phyloP scores from a whole-genome alignment of 1,284 basidiomycete genomes.

The Ustilago sp. region DNA sequence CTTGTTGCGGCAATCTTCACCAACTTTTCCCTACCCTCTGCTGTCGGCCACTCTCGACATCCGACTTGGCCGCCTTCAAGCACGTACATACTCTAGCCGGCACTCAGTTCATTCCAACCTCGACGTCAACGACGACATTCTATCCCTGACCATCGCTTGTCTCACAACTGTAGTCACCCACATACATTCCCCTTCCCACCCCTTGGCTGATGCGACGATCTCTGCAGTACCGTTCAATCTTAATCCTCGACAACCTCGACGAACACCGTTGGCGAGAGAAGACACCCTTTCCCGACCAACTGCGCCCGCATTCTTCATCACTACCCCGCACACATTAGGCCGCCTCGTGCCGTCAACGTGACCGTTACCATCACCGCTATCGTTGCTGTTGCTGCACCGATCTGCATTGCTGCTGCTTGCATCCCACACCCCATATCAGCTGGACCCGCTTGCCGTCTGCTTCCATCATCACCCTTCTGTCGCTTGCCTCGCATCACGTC shows the following conservation, averaged over 20 bases:
- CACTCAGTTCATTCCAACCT: background rate
- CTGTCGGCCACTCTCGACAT: background rate
- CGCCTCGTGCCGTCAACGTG: background rate
- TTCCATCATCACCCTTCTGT: background rate
- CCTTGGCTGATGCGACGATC: constrained; percentile 23
- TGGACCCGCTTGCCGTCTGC: background rate
- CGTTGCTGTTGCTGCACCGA: background rate
- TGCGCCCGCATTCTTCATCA: background rate
- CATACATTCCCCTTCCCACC: constrained; percentile 36
- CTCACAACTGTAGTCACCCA: background rate
- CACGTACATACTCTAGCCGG: background rate
- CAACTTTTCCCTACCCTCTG: background rate
- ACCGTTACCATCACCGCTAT: background rate
- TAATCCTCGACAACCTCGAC: background rate
- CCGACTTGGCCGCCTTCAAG: background rate
- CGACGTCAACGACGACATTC: background rate
- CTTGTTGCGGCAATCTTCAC: background rate
- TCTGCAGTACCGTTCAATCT: background rate
- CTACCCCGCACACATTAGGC: background rate
- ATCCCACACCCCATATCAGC: constrained; percentile 7
- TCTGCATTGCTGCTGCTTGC: constrained; percentile 3
- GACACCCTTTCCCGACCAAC: background rate
- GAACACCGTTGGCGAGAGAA: constrained; percentile 24
- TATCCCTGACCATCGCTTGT: constrained; percentile 3
- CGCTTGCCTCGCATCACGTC: background rate